phyloP scores from a whole-genome alignment of 2,329 filamentous ascomycete genomes.

The Microcyclosporella mali region DNA sequence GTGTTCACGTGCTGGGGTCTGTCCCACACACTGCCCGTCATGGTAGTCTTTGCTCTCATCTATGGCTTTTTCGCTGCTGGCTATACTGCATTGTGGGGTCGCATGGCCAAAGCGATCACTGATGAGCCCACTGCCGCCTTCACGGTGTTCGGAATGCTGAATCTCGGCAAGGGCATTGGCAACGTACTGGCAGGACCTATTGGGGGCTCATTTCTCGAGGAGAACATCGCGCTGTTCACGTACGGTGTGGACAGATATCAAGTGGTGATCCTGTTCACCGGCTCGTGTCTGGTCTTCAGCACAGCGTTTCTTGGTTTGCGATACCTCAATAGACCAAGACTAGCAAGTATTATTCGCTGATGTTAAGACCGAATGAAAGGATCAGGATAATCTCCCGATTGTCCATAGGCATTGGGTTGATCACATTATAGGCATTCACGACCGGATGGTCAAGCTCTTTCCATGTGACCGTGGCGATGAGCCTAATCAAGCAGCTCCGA shows the following conservation, averaged over 20 bases:
- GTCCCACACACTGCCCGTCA: slow-evolving; percentile 30
- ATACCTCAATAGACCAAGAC: too few relatives aligned
- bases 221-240: background rate
- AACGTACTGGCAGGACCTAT: slow-evolving; percentile 24
- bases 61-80: slow-evolving; percentile 44
- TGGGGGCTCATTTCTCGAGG: slow-evolving; percentile 15
- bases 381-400: too few relatives aligned
- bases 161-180: slow-evolving; percentile 22
- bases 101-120: slow-evolving; percentile 18
- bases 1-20: slow-evolving; percentile 46
- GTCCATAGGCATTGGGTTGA: too few relatives aligned
- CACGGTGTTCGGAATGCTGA: slow-evolving; percentile 20
- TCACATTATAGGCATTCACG: too few relatives aligned
- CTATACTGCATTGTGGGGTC: slow-evolving; percentile 31
- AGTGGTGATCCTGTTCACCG: slow-evolving; percentile 18
- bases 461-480: too few relatives aligned
- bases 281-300: slow-evolving; percentile 13
- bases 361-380: too few relatives aligned
- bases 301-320: background rate
- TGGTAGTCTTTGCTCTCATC: slow-evolving; percentile 38
- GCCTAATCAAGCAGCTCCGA: too few relatives aligned
- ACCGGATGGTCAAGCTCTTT: too few relatives aligned
- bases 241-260: slow-evolving; percentile 17
- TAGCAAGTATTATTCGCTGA: too few relatives aligned
- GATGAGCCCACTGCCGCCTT: slow-evolving; percentile 15